Percentiles rank a stretch among this genome's conserved stretches.
These are phyloP conservation scores for Agrostemma githago DNA, from an alignment of 148 eudicot species.

Conservation along the genomic window DNA sequence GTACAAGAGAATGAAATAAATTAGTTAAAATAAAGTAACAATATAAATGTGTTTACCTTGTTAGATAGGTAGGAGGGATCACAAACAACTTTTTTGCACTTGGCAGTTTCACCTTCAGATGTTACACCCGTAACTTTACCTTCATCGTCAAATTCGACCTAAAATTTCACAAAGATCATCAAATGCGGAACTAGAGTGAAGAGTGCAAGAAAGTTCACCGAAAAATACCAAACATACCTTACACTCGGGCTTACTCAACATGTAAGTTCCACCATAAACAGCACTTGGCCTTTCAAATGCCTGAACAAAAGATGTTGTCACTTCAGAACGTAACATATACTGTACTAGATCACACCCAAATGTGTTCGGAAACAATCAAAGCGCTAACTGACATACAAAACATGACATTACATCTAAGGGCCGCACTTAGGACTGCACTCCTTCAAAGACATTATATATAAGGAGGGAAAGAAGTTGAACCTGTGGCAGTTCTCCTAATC, in stretches of 20 bases:
- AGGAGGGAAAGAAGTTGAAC: conserved; percentile 27
- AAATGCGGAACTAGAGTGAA: conserved; percentile 3
- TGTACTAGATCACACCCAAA: too few relatives aligned
- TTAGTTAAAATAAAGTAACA: neutral
- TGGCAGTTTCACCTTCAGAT: conserved; percentile 97
- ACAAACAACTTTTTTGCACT: conserved; percentile 98
- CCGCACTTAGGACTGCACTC: too few relatives aligned
- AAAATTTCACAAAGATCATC: conserved; percentile 16
- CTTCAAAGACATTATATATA: neutral
- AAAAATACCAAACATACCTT: conserved; percentile 37
- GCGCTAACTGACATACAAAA: neutral
- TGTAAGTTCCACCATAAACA: conserved; percentile 97
- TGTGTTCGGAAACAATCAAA: neutral
- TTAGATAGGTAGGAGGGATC: conserved; percentile 88
- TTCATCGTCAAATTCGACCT: conserved; percentile 88
- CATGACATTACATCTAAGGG: neutral
- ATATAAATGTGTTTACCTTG: conserved; percentile 48
- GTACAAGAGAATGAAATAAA: neutral
- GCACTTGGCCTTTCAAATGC: conserved; percentile 98
- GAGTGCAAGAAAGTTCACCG: neutral
- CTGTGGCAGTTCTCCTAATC: conserved; percentile 98
- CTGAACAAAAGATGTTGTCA: conserved; percentile 34
- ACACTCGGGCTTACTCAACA: conserved; percentile 95
- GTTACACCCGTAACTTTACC: conserved; percentile 91
- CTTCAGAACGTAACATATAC: neutral